Conservation (phyloP, 2,329 filamentous ascomycete species). For the Xylariaceae sp. region DNA sequence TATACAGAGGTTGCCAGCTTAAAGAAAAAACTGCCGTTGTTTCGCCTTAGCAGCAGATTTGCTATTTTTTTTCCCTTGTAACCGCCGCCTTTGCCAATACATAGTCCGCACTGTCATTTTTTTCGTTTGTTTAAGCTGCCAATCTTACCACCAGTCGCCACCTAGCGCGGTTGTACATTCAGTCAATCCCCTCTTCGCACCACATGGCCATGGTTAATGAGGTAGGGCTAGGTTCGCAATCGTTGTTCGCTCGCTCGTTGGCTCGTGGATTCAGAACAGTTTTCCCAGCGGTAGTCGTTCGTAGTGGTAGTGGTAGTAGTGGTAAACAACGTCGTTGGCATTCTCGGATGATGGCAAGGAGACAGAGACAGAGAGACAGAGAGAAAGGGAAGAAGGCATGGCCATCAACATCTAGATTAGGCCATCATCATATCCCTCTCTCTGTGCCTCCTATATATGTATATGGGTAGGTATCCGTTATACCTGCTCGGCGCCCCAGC, state of each 20-base stretch:
- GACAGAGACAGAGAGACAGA: too few relatives aligned
- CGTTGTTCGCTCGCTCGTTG: too few relatives aligned
- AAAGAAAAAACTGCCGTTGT: not conserved
- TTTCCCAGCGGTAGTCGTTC: too few relatives aligned
- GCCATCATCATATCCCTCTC: too few relatives aligned
- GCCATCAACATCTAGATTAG: not conserved
- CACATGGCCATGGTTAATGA: not conserved
- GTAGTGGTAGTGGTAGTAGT: too few relatives aligned
- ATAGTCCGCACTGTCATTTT: too few relatives aligned
- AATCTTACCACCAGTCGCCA: not conserved
- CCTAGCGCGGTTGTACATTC: not conserved
- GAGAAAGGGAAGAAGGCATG: not conserved
- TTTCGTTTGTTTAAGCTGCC: too few relatives aligned
- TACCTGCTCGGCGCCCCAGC: constrained; percentile 78
- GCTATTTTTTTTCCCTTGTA: not conserved
- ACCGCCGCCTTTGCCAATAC: not conserved
- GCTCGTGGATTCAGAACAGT: too few relatives aligned
- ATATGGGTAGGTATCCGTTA: too few relatives aligned
- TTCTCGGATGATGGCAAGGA: too few relatives aligned
- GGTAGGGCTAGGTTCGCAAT: not conserved
- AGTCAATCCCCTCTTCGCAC: not conserved
- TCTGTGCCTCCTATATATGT: too few relatives aligned
- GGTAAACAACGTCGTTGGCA: too few relatives aligned
- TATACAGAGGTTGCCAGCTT: not conserved
- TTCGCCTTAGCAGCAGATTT: not conserved